Conservation (phyloP, 140 eudicot genomes). For the Ambrosia hybrid region DNA sequence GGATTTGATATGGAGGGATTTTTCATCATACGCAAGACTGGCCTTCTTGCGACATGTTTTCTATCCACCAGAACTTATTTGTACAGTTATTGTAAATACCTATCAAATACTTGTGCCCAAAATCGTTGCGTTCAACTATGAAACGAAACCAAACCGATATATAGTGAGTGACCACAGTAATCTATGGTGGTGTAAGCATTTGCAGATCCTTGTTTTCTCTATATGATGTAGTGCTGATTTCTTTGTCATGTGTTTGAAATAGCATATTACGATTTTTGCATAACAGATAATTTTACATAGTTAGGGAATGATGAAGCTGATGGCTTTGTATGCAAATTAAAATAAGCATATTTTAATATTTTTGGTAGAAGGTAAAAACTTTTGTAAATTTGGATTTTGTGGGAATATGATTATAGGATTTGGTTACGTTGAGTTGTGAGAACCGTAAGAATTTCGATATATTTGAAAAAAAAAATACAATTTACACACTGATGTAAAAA, state of each 20-base stretch:
- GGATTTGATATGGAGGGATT: conserved; percentile 12
- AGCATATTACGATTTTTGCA: background rate
- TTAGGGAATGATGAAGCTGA: background rate
- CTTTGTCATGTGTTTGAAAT: conserved; percentile 1
- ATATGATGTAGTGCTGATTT: background rate
- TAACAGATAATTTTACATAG: background rate
- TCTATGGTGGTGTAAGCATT: conserved; percentile 22
- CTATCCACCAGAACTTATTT: conserved; percentile 6
- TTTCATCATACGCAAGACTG: conserved; percentile 17
- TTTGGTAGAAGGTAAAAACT: too few species aligned
- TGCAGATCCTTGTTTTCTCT: conserved; percentile 13
- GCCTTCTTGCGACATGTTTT: conserved; percentile 3
- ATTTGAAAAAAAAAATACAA: too few species aligned
- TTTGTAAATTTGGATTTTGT: too few species aligned
- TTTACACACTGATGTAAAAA: too few species aligned
- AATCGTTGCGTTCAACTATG: conserved; percentile 18
- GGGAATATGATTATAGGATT: too few species aligned
- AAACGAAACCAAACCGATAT: conserved; percentile 7
- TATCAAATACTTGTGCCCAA: conserved; percentile 13
- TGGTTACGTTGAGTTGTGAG: too few species aligned
- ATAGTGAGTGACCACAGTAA: background rate
- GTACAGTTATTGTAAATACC: conserved; percentile 37
- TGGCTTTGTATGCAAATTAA: background rate
- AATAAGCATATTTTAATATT: background rate
- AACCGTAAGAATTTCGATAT: too few species aligned